These are phyloP conservation scores for Hypoxylon sp. DNA, from an alignment of 2,329 filamentous ascomycete genomes.

Conservation along the genomic window DNA sequence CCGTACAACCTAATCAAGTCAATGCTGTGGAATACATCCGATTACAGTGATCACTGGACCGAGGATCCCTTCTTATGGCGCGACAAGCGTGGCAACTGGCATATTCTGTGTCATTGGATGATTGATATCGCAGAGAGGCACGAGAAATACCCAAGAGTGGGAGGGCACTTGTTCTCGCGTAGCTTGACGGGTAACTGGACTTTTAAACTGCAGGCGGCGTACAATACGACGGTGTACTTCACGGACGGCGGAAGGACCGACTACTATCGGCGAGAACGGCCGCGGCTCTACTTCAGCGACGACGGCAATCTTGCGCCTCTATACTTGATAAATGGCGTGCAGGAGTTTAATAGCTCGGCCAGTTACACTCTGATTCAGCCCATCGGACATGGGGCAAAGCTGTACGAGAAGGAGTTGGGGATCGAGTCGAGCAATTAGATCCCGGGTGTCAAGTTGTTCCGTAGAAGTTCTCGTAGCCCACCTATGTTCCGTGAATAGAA, in stretches of 20 bases:
- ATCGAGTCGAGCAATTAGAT: slow-evolving; percentile 14
- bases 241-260: slow-evolving; percentile 58
- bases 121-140: slow-evolving; percentile 48
- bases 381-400: slow-evolving; percentile 48
- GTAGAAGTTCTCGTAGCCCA: slow-evolving; percentile 2
- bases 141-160: slow-evolving; percentile 49
- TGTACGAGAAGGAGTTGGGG: slow-evolving; percentile 40
- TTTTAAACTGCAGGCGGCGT: slow-evolving; percentile 46
- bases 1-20: slow-evolving; percentile 48
- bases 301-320: slow-evolving; percentile 63
- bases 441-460: neutral
- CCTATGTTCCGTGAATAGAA: slow-evolving; percentile 1
- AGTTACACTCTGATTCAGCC: slow-evolving; percentile 62
- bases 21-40: slow-evolving; percentile 49
- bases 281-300: slow-evolving; percentile 64
- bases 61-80: slow-evolving; percentile 54
- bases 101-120: slow-evolving; percentile 51
- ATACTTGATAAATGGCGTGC: slow-evolving; percentile 64
- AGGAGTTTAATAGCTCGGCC: slow-evolving; percentile 55
- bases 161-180: slow-evolving; percentile 48
- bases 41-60: slow-evolving; percentile 48
- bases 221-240: slow-evolving; percentile 53
- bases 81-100: slow-evolving; percentile 51
- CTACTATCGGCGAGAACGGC: slow-evolving; percentile 62
- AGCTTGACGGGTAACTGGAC: slow-evolving; percentile 47